These are phyloP conservation scores for Triticum aestivum DNA, from an alignment of 176 grass and related monocot genomes.

Conservation along the genomic window DNA sequence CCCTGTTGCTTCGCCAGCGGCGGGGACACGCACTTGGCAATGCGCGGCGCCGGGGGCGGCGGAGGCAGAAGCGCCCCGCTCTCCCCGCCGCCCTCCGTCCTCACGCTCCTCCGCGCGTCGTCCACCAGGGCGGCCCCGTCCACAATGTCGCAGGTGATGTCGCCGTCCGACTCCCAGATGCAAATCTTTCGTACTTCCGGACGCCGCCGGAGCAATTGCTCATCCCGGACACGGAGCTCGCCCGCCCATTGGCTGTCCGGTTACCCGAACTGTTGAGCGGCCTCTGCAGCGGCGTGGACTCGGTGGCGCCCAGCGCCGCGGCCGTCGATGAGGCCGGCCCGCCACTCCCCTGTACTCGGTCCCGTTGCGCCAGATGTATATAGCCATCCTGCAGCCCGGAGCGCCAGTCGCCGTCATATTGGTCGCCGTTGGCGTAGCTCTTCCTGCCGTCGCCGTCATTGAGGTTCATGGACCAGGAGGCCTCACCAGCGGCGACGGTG, in stretches of 20 bases:
- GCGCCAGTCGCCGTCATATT: no score
- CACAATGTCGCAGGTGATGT: conserved; percentile 71
- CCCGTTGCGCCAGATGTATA: no score
- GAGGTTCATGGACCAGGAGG: no score
- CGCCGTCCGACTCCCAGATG: conserved; percentile 65
- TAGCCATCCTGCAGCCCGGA: no score
- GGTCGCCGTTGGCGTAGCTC: no score
- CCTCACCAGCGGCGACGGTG: conserved; percentile 68
- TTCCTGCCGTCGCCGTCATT: no score
- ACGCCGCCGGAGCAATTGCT: conserved; percentile 53
- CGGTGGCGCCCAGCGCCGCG: background rate
- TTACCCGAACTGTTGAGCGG: conserved; percentile 21
- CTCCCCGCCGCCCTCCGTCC: background rate
- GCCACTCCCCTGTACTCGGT: no score
- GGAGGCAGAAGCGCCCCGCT: conserved; percentile 9
- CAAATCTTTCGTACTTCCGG: conserved; percentile 61
- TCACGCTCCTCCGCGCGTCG: conserved; percentile 26
- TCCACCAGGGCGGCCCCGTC: conserved; percentile 27
- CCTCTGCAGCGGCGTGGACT: conserved; percentile 40
- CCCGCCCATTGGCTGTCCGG: conserved; percentile 36
- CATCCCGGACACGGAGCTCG: conserved; percentile 43
- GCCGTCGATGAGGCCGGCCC: background rate
- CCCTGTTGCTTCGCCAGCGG: conserved; percentile 60
- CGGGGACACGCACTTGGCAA: conserved; percentile 56
- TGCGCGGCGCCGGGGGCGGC: conserved; percentile 20